phyloP scores from a whole-genome alignment of 176 grass and related monocot species.

The Elymus sibiricus region DNA sequence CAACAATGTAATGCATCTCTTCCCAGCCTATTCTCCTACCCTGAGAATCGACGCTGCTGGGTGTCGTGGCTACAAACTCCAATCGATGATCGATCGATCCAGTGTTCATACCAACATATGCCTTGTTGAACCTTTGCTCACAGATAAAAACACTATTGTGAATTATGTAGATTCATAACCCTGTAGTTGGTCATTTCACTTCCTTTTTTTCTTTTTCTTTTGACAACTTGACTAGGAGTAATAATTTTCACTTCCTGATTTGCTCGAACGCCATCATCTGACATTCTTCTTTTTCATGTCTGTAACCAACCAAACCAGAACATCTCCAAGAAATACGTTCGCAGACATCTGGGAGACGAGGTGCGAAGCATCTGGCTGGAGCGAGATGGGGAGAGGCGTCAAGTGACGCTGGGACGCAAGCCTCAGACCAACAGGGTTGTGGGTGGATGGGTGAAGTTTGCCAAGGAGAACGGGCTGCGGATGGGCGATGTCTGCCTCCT shows the following conservation, averaged over 20 bases:
- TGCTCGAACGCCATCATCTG: background rate
- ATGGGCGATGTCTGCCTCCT: background rate
- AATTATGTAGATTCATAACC: background rate
- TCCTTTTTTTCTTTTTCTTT: too few species aligned
- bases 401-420: background rate
- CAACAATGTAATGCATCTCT: background rate
- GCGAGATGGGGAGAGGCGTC: background rate
- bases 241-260: background rate
- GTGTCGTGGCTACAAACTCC: too few species aligned
- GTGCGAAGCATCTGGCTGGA: background rate
- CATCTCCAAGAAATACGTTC: background rate
- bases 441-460: background rate
- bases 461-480: background rate
- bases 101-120: background rate
- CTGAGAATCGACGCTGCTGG: background rate
- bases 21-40: background rate
- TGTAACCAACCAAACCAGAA: background rate
- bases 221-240: too few species aligned
- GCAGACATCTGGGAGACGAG: background rate
- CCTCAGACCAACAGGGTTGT: conserved; percentile 1
- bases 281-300: background rate
- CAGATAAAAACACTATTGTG: background rate
- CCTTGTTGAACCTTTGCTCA: background rate
- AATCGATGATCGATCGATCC: background rate
- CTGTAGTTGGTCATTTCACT: background rate